phyloP scores from a whole-genome alignment of 2,329 filamentous ascomycete genomes.

The Cladosporium sp. region DNA sequence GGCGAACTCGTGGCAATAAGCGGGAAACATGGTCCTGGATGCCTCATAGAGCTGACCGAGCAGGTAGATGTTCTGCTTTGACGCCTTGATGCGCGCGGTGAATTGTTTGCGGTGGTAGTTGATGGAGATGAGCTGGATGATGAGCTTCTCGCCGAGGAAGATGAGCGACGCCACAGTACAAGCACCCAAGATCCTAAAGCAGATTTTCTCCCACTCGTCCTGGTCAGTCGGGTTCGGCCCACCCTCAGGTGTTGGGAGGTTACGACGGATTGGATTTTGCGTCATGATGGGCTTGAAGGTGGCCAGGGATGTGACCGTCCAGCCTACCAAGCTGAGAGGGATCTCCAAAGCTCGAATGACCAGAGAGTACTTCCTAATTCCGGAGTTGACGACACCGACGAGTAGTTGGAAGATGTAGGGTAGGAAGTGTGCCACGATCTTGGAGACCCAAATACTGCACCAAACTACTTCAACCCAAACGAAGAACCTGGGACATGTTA shows the following conservation, averaged over 20 bases:
- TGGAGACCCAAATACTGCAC: slow-evolving; percentile 59
- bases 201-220: slow-evolving; percentile 48
- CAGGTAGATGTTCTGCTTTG: slow-evolving; percentile 78
- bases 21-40: slow-evolving; percentile 80
- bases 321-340: slow-evolving; percentile 56
- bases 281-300: slow-evolving; percentile 53
- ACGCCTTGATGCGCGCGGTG: slow-evolving; percentile 75
- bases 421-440: slow-evolving; percentile 54
- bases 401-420: slow-evolving; percentile 58
- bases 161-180: slow-evolving; percentile 64
- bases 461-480: slow-evolving; percentile 62
- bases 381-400: slow-evolving; percentile 59
- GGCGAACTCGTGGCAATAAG: slow-evolving; percentile 83
- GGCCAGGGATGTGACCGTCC: slow-evolving; percentile 55
- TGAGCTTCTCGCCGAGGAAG: slow-evolving; percentile 69
- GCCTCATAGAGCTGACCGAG: slow-evolving; percentile 85
- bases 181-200: slow-evolving; percentile 63
- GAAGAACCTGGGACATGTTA: slow-evolving; percentile 44
- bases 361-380: slow-evolving; percentile 59
- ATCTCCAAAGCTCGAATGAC: slow-evolving; percentile 56
- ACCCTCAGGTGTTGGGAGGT: slow-evolving; percentile 4
- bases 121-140: slow-evolving; percentile 79
- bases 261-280: slow-evolving; percentile 30
- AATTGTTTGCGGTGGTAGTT: slow-evolving; percentile 83
- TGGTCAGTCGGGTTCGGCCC: slow-evolving; percentile 12